Percentiles rank a stretch among this genome's conserved stretches.
Conservation (phyloP, 2,329 filamentous ascomycete species). For the Tolypocladium endophyticum region DNA sequence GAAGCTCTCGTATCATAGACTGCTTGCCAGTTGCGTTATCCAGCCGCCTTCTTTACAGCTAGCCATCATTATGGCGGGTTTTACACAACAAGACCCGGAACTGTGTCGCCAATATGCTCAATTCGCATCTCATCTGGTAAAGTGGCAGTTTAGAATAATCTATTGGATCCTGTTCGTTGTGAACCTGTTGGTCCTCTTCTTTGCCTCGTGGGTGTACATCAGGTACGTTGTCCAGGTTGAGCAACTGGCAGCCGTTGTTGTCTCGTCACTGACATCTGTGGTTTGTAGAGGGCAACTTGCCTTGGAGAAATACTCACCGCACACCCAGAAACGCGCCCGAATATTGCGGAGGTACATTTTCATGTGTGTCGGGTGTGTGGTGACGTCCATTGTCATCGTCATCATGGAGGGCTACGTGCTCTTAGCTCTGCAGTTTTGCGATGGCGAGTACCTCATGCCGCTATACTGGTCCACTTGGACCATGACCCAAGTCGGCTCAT, state of each 20-base stretch:
- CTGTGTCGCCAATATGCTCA: slow-evolving; percentile 29
- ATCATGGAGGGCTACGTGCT: slow-evolving; percentile 45
- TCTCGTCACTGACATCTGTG: neutral
- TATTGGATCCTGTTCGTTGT: slow-evolving; percentile 36
- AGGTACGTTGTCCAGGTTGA: slow-evolving; percentile 17
- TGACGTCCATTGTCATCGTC: slow-evolving; percentile 31
- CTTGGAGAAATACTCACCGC: slow-evolving; percentile 21
- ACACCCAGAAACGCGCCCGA: slow-evolving; percentile 19
- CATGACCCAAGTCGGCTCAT: slow-evolving; percentile 45
- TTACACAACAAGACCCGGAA: slow-evolving; percentile 12
- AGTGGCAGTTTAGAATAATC: slow-evolving; percentile 31
- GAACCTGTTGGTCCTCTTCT: slow-evolving; percentile 32
- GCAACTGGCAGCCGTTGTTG: too few relatives aligned
- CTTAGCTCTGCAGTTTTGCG: slow-evolving; percentile 46
- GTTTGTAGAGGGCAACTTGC: slow-evolving; percentile 20
- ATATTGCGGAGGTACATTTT: slow-evolving; percentile 28
- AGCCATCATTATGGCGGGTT: slow-evolving; percentile 1
- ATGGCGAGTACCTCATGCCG: slow-evolving; percentile 48
- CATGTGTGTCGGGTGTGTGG: slow-evolving; percentile 32
- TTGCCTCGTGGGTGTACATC: slow-evolving; percentile 30
- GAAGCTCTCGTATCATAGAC: neutral
- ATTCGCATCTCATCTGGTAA: slow-evolving; percentile 31
- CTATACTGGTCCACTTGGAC: slow-evolving; percentile 54
- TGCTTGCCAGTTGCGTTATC: neutral
- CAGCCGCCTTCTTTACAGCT: neutral